Base-by-base conservation (phyloP, 2,329 filamentous ascomycete genomes). In the Fusarium virguliforme region DNA sequence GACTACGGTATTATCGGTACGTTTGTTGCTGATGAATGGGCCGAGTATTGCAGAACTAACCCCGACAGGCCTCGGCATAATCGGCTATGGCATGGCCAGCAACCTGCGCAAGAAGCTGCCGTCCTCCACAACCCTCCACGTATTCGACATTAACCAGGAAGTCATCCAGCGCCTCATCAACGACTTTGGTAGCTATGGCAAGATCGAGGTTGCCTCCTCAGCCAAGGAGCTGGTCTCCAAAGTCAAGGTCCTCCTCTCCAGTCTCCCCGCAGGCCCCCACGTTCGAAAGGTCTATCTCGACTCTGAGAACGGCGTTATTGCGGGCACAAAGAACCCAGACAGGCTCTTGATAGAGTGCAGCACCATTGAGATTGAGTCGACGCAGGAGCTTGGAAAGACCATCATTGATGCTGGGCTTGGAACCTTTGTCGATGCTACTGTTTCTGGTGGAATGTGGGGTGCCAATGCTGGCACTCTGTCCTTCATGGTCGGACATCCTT, bases 211-310 rank as follows among this genome's bases (percentile, higher is more conserved):
- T 13, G 38, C 34, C 1, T 24, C 18, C 9, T 66, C 64, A 18
- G 35, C 64, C 3, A 50, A 41, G n/a, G 30, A 66, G 3, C 12
- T 60, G 6, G 64, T 30, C 0, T 38, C 35, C 37, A 65, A 62
- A n/a, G 48, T 24, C 12, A 26, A n/a, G 10, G 30, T 32, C 24
- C 15, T 61, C 4, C 26, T 65, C n/a, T 62, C 64, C 15, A 66
- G 32, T 30, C 18, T 66, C 4, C 64, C 59, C 4, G 59, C 40
- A 7, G 46, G 40, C 10, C 37, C 37, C 1, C 26, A 66, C 8
- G 64, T 66, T 26, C 2, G 30, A 35, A 34, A 66, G 6, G 59
- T 66, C 54, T 62, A 66, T 28, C 26, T 66, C 0, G 55, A 66
- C 40, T 3, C n/a, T 3, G 32, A 59, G 34, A 55, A 50, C 6